Percentiles rank a stretch among this genome's conserved stretches.
These are phyloP conservation scores for Rhodotorula sp. DNA, from an alignment of 1,284 basidiomycete species.

Conservation along the genomic window DNA sequence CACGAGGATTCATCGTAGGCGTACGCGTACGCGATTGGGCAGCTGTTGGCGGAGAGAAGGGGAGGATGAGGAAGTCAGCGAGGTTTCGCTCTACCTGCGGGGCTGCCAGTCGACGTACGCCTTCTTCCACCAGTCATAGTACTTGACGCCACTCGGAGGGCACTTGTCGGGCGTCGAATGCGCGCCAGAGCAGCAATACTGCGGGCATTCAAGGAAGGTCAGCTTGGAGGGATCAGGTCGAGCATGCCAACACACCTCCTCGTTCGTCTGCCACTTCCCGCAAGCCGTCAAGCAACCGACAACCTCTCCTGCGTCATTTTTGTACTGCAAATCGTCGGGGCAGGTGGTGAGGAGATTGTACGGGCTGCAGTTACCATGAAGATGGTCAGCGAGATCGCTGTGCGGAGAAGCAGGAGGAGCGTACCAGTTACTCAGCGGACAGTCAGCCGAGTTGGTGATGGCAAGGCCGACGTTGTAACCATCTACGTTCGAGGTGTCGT, in stretches of 20 bases:
- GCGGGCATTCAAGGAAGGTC: neutral
- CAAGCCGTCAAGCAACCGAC: conserved; percentile 14
- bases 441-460: conserved; percentile 14
- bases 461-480: conserved; percentile 12
- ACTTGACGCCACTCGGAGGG: neutral
- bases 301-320: neutral
- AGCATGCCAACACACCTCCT: neutral
- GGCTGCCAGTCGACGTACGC: neutral
- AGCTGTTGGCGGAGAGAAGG: too few relatives aligned
- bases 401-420: neutral
- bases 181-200: conserved; percentile 23
- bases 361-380: neutral
- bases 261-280: neutral
- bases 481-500: conserved; percentile 11
- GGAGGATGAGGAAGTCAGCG: neutral
- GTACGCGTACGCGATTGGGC: conserved; percentile 20
- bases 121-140: conserved; percentile 10
- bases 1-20: conserved; percentile 20
- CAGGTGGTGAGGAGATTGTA: conserved; percentile 14
- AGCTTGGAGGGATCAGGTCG: rapidly evolving
- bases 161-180: conserved; percentile 4
- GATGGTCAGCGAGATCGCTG: too few relatives aligned
- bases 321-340: conserved; percentile 6
- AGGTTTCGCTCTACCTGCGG: neutral
- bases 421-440: conserved; percentile 18